Evolutionary conservation across 2,329 filamentous ascomycete genomes (phyloP), one percentile per base, ranked within the genome.

Genomic region (Aspergillus novoparasiticus): DNA sequence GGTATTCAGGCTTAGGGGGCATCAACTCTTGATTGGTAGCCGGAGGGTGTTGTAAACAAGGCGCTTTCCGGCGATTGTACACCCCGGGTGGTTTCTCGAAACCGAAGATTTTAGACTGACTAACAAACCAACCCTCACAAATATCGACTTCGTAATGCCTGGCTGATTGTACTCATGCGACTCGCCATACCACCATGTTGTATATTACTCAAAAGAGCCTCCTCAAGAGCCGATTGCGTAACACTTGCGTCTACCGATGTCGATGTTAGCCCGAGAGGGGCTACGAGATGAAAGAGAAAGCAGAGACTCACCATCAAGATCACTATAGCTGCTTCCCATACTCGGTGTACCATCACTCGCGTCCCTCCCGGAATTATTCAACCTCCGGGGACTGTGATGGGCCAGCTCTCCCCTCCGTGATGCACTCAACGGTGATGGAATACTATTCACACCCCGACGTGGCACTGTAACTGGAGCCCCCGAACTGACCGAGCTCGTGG

Each of bases 251-350:
- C 86, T 86, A 65, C 16, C 48, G 21, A 21, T 51, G 21, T 51
- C 58, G 48, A 21, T 58, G 41, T 64, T 58, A 62, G 60, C 61
- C 19, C 59, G 41, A 51, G 2, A 21, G 30, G 14, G 46, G 12
- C 10, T 41, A n/a, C 36, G n/a, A 23, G 26, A n/a, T 45, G 4
- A 19, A 36, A 43, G 23, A 58, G 19, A 10, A 12, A 32, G 12
- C 28, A 34, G 8, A 30, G 21, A 64, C 73, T 62, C 76, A 85
- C 86, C 86, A 72, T 89, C 87, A 41, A 90, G 77, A 73, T 89
- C 87, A 67, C 86, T 88, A 69, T 89, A 89, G 61, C 86, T 89
- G 65, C 86, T 89, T 0, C 87, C 87, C 84, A 88, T 88, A 65
- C 85, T 87, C 3, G 85, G 85, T 11, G 84, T 85, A 14, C 84